Conservation (phyloP, 2,329 filamentous ascomycete species). For the Raffaelea arxii region DNA sequence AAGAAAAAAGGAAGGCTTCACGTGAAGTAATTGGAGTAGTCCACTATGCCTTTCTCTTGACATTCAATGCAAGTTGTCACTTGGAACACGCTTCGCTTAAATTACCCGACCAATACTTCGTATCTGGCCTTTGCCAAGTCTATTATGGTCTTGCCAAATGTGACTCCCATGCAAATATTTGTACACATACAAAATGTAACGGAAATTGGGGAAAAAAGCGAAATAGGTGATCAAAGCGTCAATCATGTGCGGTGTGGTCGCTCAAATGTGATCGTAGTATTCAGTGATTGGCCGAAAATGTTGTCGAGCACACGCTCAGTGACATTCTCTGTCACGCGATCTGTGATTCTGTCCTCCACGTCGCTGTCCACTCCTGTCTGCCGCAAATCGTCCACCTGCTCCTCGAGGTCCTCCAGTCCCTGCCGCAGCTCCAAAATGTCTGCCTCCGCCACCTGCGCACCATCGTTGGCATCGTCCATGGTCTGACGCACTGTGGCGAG, state of each 20-base stretch:
- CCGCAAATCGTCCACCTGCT: not conserved
- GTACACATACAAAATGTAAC: not conserved
- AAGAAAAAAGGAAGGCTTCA: no score
- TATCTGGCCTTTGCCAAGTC: no score
- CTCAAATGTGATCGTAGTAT: slow-evolving; percentile 2
- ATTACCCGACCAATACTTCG: no score
- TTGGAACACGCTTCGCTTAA: no score
- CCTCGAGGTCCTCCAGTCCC: slow-evolving; percentile 1
- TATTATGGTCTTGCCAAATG: no score
- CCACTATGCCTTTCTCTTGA: no score
- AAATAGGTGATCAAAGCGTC: not conserved
- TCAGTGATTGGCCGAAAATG: not conserved
- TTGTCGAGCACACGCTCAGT: slow-evolving; percentile 1
- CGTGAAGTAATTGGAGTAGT: no score
- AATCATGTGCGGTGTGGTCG: not conserved
- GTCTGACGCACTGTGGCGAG: not conserved
- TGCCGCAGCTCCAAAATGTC: not conserved
- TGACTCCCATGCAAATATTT: no score
- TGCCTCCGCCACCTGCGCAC: not conserved
- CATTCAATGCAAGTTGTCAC: no score
- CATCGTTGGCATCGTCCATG: not conserved
- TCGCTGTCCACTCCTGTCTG: slow-evolving; percentile 1
- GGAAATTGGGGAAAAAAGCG: not conserved
- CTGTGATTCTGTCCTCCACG: slow-evolving; percentile 3
- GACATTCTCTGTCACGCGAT: no score